Evolutionary conservation across 2,329 filamentous ascomycete genomes (phyloP).

Genomic region (Ceratocystis lukuohia): DNA sequence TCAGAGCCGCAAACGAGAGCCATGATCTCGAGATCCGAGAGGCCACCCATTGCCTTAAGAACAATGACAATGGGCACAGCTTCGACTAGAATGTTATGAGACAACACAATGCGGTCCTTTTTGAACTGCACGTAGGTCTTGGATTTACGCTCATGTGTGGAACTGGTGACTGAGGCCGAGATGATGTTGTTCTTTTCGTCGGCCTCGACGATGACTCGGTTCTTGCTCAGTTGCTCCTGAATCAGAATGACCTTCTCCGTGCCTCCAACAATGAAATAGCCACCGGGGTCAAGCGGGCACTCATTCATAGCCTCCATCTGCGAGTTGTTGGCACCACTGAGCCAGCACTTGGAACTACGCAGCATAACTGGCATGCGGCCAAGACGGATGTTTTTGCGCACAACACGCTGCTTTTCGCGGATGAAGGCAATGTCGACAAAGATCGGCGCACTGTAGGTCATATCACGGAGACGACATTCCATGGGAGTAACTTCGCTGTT

Average conservation of each 20-base stretch:
- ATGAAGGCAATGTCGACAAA: conserved; percentile 85
- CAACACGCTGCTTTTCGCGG: conserved; percentile 61
- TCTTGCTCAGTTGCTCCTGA: conserved; percentile 97
- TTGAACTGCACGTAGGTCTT: conserved; percentile 94
- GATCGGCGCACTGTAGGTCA: conserved; percentile 95
- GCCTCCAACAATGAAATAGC: conserved; percentile 94
- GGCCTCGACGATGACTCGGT: conserved; percentile 92
- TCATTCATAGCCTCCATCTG: conserved; percentile 90
- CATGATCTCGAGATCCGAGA: conserved; percentile 90
- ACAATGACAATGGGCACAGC: conserved; percentile 91
- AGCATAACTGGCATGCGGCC: conserved; percentile 95
- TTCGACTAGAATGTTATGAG: conserved; percentile 86
- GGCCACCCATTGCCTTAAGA: conserved; percentile 82
- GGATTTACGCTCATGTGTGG: conserved; percentile 92
- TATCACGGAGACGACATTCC: conserved; percentile 89
- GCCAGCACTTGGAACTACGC: conserved; percentile 82
- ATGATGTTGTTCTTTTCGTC: conserved; percentile 86
- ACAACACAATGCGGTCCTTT: conserved; percentile 78
- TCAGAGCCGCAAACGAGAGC: conserved; percentile 81
- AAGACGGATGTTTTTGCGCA: conserved; percentile 64
- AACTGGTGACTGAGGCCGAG: conserved; percentile 91
- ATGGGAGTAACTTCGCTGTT: conserved; percentile 75
- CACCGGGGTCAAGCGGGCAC: conserved; percentile 88
- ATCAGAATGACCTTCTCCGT: conserved; percentile 98
- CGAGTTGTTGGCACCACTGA: conserved; percentile 68